Evolutionary conservation across 495 filamentous ascomycete species (phyloP).

Genomic region (Talaromyces proteolyticus): DNA sequence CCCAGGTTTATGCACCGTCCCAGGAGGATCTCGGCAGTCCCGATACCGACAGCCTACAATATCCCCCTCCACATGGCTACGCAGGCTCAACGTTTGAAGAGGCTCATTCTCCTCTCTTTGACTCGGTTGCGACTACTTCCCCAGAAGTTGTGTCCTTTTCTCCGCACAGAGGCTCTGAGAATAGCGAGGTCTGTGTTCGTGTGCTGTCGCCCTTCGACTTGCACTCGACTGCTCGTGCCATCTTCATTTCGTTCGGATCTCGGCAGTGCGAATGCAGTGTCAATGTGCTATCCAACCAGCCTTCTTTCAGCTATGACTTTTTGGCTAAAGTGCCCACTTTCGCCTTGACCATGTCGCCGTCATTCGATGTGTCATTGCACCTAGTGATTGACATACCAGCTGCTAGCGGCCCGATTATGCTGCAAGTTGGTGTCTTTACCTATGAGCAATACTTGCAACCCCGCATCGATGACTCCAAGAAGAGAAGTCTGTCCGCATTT

Average conservation of each 20-base stretch:
- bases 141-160: constrained; percentile 58
- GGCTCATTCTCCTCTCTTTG: constrained; percentile 31
- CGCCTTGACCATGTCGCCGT: constrained; percentile 56
- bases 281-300: constrained; percentile 53
- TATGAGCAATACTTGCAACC: constrained; percentile 50
- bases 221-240: constrained; percentile 45
- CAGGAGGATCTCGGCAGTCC: constrained; percentile 42
- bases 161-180: constrained; percentile 60
- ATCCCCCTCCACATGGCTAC: constrained; percentile 34
- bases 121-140: constrained; percentile 13
- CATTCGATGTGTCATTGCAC: constrained; percentile 65
- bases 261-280: constrained; percentile 59
- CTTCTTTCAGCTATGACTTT: constrained; percentile 63
- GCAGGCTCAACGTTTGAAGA: constrained; percentile 39
- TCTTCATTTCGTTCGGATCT: constrained; percentile 70
- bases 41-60: constrained; percentile 39
- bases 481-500: constrained; percentile 48
- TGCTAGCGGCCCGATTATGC: constrained; percentile 52
- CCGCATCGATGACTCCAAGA: constrained; percentile 29
- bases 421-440: constrained; percentile 71
- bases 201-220: constrained; percentile 70
- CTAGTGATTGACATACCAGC: constrained; percentile 64
- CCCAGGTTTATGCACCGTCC: constrained; percentile 36
- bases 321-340: constrained; percentile 68
- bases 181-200: constrained; percentile 65